These are phyloP conservation scores for Aspergillus hiratsukae DNA, from an alignment of 2,329 filamentous ascomycete genomes.

Conservation along the genomic window DNA sequence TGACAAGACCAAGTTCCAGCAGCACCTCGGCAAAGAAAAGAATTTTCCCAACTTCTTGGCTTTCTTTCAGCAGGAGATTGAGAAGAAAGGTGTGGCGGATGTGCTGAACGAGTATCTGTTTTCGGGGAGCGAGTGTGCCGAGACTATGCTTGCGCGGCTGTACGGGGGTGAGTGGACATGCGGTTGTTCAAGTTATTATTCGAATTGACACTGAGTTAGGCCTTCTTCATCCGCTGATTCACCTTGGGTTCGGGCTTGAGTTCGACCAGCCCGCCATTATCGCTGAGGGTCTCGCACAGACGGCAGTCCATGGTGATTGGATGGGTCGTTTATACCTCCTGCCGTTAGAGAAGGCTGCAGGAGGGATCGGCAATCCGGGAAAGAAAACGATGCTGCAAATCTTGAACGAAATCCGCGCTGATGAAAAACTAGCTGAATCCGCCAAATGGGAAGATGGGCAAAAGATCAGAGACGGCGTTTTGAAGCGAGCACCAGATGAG, in stretches of 20 bases:
- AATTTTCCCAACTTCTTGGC: conserved; percentile 70
- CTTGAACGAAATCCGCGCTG: conserved; percentile 53
- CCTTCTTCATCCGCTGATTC: conserved; percentile 75
- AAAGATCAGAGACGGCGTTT: conserved; percentile 65
- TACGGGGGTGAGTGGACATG: conserved; percentile 51
- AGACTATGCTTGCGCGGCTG: conserved; percentile 65
- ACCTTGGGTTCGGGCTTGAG: conserved; percentile 79
- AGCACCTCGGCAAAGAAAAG: conserved; percentile 58
- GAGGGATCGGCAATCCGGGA: conserved; percentile 24
- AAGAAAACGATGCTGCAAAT: conserved; percentile 53
- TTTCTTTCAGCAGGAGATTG: conserved; percentile 73
- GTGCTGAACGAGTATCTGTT: conserved; percentile 67
- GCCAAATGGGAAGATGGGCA: conserved; percentile 53
- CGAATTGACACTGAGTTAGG: conserved; percentile 40
- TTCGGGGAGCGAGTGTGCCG: conserved; percentile 57
- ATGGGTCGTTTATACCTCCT: conserved; percentile 51
- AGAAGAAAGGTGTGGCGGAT: conserved; percentile 56
- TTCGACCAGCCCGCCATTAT: conserved; percentile 77
- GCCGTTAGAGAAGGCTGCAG: conserved; percentile 31
- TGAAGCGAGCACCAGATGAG: conserved; percentile 59
- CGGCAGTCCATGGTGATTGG: conserved; percentile 62
- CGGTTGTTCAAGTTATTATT: not conserved
- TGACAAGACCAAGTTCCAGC: conserved; percentile 53
- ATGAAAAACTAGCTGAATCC: conserved; percentile 55
- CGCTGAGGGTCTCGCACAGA: conserved; percentile 73